phyloP scores from a whole-genome alignment of 257 asterid genomes.

The Apocynum venetum region DNA sequence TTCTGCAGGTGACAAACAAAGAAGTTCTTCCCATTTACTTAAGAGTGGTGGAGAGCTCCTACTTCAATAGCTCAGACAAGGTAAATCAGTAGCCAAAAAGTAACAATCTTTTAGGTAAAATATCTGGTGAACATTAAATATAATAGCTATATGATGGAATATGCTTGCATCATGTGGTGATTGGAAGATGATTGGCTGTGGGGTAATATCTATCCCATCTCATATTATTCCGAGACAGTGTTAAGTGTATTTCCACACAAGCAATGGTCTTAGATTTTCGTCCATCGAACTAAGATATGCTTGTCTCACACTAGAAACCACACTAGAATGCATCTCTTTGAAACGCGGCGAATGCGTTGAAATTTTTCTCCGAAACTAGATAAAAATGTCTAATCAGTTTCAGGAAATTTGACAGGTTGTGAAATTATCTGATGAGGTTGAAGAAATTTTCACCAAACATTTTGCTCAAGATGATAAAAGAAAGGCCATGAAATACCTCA shows the following conservation, averaged over 20 bases:
- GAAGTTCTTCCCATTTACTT: conserved; percentile 85
- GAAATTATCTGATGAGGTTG: conserved; percentile 82
- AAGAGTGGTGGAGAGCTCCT: conserved; percentile 83
- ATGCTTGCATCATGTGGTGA: conserved; percentile 17
- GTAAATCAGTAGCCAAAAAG: conserved; percentile 34
- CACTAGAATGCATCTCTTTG: background rate
- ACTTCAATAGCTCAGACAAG: conserved; percentile 94
- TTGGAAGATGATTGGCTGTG: conserved; percentile 42
- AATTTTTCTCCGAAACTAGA: background rate
- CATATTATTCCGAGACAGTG: conserved; percentile 39
- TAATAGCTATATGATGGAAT: conserved; percentile 2
- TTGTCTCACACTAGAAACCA: conserved; percentile 33
- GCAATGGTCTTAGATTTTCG: conserved; percentile 36
- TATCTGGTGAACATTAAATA: conserved; percentile 19
- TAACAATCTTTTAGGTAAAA: conserved; percentile 8
- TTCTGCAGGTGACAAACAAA: conserved; percentile 68
- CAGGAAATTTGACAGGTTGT: conserved; percentile 39
- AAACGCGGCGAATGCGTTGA: background rate
- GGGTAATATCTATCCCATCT: conserved; percentile 34
- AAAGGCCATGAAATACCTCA: conserved; percentile 87
- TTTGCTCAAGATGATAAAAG: conserved; percentile 76
- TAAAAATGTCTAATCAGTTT: conserved; percentile 10
- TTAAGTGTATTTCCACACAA: conserved; percentile 28
- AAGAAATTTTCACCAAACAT: conserved; percentile 64
- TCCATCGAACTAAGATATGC: conserved; percentile 35